phyloP scores from a whole-genome alignment of 257 asterid species.

The Solanum chaucha region DNA sequence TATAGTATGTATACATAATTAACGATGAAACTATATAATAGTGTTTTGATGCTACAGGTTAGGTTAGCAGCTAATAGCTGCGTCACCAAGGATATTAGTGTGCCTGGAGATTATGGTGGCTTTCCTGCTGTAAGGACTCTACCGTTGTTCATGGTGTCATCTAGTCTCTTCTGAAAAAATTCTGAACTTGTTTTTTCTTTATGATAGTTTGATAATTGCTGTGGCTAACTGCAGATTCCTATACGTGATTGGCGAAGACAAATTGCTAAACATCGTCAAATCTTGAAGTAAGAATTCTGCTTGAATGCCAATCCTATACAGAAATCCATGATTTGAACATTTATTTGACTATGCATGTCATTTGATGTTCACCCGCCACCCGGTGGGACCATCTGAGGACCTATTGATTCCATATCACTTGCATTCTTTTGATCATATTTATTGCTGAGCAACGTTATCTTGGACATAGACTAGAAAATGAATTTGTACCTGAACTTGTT shows the following conservation, averaged over 20 bases:
- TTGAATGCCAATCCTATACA: background rate
- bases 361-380: background rate
- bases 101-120: conserved; percentile 92
- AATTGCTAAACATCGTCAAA: conserved; percentile 38
- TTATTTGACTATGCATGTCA: background rate
- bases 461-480: background rate
- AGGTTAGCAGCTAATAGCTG: conserved; percentile 82
- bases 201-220: background rate
- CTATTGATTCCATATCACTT: background rate
- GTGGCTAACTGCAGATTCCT: conserved; percentile 41
- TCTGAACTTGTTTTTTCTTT: background rate
- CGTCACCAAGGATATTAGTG: conserved; percentile 67
- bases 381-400: background rate
- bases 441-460: background rate
- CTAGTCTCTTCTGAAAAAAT: background rate
- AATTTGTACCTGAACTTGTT: background rate
- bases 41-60: conserved; percentile 40
- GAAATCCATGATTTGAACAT: background rate
- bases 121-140: conserved; percentile 84
- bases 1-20: background rate
- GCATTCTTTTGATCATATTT: background rate
- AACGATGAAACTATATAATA: background rate
- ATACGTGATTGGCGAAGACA: conserved; percentile 76
- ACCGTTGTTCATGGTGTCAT: background rate
- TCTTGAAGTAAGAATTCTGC: conserved; percentile 12